Base-by-base conservation (phyloP, 1,139 yeast genomes). In the Candida gigantensis region DNA sequence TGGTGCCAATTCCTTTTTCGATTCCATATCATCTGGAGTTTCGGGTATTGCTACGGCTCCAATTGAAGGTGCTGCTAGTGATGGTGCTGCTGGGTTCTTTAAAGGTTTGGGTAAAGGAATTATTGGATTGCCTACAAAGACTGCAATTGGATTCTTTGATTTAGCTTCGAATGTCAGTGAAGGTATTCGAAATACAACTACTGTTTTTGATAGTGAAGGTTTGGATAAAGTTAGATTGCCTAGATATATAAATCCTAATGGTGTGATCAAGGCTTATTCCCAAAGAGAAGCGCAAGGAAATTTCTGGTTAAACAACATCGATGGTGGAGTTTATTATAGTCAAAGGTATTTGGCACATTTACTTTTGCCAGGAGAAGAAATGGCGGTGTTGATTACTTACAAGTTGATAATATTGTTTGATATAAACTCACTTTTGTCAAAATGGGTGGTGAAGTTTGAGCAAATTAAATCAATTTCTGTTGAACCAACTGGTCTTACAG, bases 101-200 rank as follows among this genome's bases (percentile, higher is more conserved):
- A 87, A 80, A 55, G 98, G 99, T 0, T 58, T 94, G 7, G 98
- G 98, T 6, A 86, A 84, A 52, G 98, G 98, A n/a, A 57, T 94
- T 15, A 79, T 94, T 38, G 98, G 98, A 0, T 65, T 94, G 26
- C 98, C 98, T 0, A 89, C 98, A 0, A 94, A 94, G 62, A 88
- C 98, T 0, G 96, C 97, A 0, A 89, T 92, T 52, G 99, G 99
- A 6, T 60, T 92, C 23, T 84, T 94, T 52, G 99, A 94, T 56
- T 70, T 94, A 47, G 96, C 98, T 0, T 84, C 88, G 32, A 90
- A 88, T 60, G 82, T 92, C 19, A 83, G 96, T 63, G 97, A 90
- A 57, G 97, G 97, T 16, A 90, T 94, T 34, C 75, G 92, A 42
- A 89, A 84, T 56, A 87, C 97, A 0, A 88, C 99, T 0, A 87